Evolutionary conservation across 495 filamentous ascomycete genomes (phyloP).

Genomic region (Aspergillus cavernicola): DNA sequence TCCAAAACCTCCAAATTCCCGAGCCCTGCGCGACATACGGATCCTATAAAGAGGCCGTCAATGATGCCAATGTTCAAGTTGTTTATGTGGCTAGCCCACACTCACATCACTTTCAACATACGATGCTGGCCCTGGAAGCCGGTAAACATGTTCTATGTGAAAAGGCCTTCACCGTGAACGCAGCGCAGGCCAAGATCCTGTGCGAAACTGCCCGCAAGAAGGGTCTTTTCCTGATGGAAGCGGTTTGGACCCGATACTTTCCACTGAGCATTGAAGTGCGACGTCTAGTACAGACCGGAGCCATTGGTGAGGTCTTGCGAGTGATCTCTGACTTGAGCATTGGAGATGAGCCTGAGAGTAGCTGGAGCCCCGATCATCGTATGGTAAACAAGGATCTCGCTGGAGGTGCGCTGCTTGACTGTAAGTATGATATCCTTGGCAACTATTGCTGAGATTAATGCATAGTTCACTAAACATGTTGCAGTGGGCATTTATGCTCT

Average conservation of each 20-base stretch:
- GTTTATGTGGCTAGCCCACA: slow-evolving; percentile 82
- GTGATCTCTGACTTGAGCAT: no score
- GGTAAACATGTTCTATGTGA: slow-evolving; percentile 44
- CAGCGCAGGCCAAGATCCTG: slow-evolving; percentile 61
- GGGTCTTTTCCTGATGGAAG: slow-evolving; percentile 80
- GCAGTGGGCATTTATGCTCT: no score
- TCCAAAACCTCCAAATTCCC: no score
- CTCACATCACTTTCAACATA: slow-evolving; percentile 69
- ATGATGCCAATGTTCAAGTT: slow-evolving; percentile 66
- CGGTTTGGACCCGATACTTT: slow-evolving; percentile 19
- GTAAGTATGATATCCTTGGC: no score
- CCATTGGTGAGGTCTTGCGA: no score
- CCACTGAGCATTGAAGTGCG: background rate
- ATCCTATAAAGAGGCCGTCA: slow-evolving; percentile 65
- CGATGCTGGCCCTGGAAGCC: slow-evolving; percentile 34
- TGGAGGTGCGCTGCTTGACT: no score
- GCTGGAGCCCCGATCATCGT: no score
- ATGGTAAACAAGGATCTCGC: no score
- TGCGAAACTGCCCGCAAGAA: slow-evolving; percentile 62
- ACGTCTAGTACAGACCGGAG: background rate
- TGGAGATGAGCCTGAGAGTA: no score
- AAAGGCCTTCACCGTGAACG: slow-evolving; percentile 62
- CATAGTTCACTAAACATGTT: no score
- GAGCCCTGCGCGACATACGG: slow-evolving; percentile 45
- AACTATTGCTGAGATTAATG: no score